A percentile compares a stretch with the other conserved stretches of the same genome.
phyloP scores from a whole-genome alignment of 108 stramenopile genomes.

The Aureococcus anophagefferens region DNA sequence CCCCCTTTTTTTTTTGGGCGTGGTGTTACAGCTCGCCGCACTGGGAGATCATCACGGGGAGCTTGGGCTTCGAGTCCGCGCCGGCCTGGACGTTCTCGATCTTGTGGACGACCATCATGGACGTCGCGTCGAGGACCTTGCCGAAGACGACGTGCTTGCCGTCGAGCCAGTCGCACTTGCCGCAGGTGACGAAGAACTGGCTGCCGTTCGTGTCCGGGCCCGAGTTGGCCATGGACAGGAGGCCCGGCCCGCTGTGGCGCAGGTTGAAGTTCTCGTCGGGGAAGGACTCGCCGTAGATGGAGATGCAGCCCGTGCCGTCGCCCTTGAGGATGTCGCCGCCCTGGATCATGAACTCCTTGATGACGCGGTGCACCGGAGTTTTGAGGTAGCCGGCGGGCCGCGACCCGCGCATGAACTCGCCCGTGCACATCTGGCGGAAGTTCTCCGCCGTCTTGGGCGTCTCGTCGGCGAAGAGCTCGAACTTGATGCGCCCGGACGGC shows the following conservation, averaged over 20 bases:
- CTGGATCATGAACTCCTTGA: slow-evolving; percentile 83
- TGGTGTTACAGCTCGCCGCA: slow-evolving; percentile 43
- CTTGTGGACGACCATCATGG: slow-evolving; percentile 62
- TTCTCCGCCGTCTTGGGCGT: slow-evolving; percentile 90
- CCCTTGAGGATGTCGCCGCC: slow-evolving; percentile 87
- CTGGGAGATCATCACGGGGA: slow-evolving; percentile 32
- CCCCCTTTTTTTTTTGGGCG: too few species aligned
- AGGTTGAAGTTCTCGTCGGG: slow-evolving; percentile 82
- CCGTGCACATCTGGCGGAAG: slow-evolving; percentile 72
- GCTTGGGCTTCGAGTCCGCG: slow-evolving; percentile 27
- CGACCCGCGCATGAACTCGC: slow-evolving; percentile 52
- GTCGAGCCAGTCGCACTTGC: slow-evolving; percentile 69
- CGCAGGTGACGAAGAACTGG: slow-evolving; percentile 94
- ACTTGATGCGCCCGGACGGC: slow-evolving; percentile 80
- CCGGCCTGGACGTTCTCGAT: slow-evolving; percentile 38
- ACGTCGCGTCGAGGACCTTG: slow-evolving; percentile 77
- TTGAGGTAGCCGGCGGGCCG: slow-evolving; percentile 82
- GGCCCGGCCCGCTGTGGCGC: slow-evolving; percentile 74
- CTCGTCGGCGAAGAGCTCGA: slow-evolving; percentile 81
- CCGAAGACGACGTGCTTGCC: slow-evolving; percentile 48
- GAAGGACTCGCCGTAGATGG: slow-evolving; percentile 70
- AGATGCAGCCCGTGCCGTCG: slow-evolving; percentile 78
- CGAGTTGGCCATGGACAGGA: slow-evolving; percentile 83
- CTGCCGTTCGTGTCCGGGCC: slow-evolving; percentile 89
- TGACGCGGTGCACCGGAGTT: slow-evolving; percentile 82